Evolutionary conservation across 1,139 yeast genomes (phyloP).

Genomic region (Suhomyces terraborum): DNA sequence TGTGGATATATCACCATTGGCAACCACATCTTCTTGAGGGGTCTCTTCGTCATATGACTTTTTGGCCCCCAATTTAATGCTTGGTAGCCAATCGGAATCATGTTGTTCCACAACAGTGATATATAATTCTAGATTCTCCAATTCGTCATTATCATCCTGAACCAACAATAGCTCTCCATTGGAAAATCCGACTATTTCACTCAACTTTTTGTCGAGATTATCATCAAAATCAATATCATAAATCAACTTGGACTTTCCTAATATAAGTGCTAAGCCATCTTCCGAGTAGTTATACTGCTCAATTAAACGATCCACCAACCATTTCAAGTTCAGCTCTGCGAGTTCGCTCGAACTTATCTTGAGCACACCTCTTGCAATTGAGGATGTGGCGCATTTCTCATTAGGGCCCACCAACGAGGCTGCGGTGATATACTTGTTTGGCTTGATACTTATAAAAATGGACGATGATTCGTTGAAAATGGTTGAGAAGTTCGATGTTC

Average conservation of each 20-base stretch:
- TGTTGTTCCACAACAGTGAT: slow-evolving; percentile 32
- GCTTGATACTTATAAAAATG: slow-evolving; percentile 66
- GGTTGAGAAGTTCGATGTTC: slow-evolving; percentile 21
- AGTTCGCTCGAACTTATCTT: slow-evolving; percentile 21
- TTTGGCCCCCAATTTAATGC: slow-evolving; percentile 17
- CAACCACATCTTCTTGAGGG: slow-evolving; percentile 10
- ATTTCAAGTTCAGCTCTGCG: slow-evolving; percentile 28
- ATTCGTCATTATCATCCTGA: slow-evolving; percentile 74
- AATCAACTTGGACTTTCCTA: slow-evolving; percentile 60
- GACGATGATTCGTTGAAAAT: slow-evolving; percentile 40
- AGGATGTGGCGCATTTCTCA: slow-evolving; percentile 72
- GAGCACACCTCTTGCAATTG: slow-evolving; percentile 55
- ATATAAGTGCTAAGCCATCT: slow-evolving; percentile 65
- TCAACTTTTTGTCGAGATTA: slow-evolving; percentile 52
- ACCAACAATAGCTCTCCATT: slow-evolving; percentile 65
- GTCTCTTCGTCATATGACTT: slow-evolving; percentile 8
- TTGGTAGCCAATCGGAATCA: slow-evolving; percentile 25
- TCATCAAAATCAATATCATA: slow-evolving; percentile 92
- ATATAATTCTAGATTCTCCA: slow-evolving; percentile 71
- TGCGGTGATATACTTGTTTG: slow-evolving; percentile 68
- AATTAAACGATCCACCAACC: slow-evolving; percentile 49
- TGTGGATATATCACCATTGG: slow-evolving; percentile 8
- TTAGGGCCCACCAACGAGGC: slow-evolving; percentile 64
- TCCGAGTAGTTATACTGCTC: slow-evolving; percentile 58
- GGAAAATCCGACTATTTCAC: slow-evolving; percentile 53